These are phyloP conservation scores for Theobroma cacao DNA, from an alignment of 345 rosid genomes.

Conservation along the genomic window DNA sequence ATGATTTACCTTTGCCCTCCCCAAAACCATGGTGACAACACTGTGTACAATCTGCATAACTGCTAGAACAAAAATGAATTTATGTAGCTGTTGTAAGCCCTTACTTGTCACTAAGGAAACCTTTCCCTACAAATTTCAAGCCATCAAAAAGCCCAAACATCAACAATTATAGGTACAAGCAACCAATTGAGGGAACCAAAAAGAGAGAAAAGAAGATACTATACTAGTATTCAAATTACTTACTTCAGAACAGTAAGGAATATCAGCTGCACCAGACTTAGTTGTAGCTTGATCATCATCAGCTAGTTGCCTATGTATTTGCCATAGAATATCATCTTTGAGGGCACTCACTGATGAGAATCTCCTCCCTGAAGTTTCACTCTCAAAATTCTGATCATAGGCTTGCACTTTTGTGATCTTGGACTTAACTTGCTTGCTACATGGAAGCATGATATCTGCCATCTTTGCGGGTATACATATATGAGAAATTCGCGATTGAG, in stretches of 20 bases:
- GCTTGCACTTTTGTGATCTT: background rate
- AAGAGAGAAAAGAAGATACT: background rate
- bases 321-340: slow-evolving; percentile 1
- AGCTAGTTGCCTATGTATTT: background rate
- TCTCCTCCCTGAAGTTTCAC: background rate
- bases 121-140: slow-evolving; percentile 16
- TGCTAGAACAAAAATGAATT: slow-evolving; percentile 22
- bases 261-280: background rate
- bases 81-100: slow-evolving; percentile 14
- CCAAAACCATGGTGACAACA: slow-evolving; percentile 52
- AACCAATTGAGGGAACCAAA: no score
- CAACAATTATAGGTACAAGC: background rate
- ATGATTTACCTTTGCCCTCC: slow-evolving; percentile 56
- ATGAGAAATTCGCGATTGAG: background rate
- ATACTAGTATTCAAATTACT: background rate
- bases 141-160: background rate
- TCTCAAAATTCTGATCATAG: background rate
- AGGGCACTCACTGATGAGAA: background rate
- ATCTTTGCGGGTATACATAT: slow-evolving; percentile 21
- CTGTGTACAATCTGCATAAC: slow-evolving; percentile 28
- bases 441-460: slow-evolving; percentile 27
- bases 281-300: background rate
- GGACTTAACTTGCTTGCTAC: background rate
- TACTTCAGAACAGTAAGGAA: slow-evolving; percentile 19
- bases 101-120: slow-evolving; percentile 20